Percentiles rank a stretch among this genome's conserved stretches.
Conservation (phyloP, 2,329 filamentous ascomycete genomes). For the Cyanodermella asteris region DNA sequence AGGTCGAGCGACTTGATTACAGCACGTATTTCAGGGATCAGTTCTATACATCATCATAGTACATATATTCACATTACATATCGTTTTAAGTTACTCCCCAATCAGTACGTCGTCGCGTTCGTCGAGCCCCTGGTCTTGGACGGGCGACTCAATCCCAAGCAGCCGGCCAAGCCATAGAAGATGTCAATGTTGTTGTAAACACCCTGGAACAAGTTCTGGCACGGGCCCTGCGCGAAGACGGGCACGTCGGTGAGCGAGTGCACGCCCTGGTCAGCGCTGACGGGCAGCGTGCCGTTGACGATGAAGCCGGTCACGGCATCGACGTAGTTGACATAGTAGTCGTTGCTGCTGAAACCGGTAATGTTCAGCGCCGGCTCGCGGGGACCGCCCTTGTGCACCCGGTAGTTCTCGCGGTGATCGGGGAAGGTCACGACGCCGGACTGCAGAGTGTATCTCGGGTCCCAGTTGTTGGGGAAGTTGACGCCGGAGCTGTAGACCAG, state of each 20-base stretch:
- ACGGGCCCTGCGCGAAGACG: conserved; percentile 58
- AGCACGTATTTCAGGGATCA: too few relatives aligned
- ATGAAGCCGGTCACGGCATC: conserved; percentile 47
- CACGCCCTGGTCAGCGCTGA: conserved; percentile 42
- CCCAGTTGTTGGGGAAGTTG: conserved; percentile 68
- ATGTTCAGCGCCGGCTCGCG: conserved; percentile 37
- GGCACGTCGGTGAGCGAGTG: conserved; percentile 61
- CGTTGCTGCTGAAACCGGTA: conserved; percentile 25
- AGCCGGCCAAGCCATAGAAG: conserved; percentile 52
- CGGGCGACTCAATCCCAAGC: conserved; percentile 40
- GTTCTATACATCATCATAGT: too few relatives aligned
- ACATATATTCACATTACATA: too few relatives aligned
- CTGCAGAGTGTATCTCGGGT: conserved; percentile 59
- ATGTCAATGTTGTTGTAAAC: conserved; percentile 48
- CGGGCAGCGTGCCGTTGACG: conserved; percentile 53
- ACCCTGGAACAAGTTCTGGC: conserved; percentile 53
- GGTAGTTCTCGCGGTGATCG: conserved; percentile 57
- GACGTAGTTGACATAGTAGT: conserved; percentile 45
- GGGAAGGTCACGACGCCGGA: conserved; percentile 49
- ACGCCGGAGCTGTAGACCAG: conserved; percentile 48
- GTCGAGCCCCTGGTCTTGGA: too few relatives aligned
- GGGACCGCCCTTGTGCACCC: conserved; percentile 43
- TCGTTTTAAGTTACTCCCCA: too few relatives aligned
- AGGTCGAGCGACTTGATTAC: too few relatives aligned
- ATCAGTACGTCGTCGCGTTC: background rate